Evolutionary conservation across 345 rosid genomes (phyloP).

Genomic region (Melaleuca quinquenervia): DNA sequence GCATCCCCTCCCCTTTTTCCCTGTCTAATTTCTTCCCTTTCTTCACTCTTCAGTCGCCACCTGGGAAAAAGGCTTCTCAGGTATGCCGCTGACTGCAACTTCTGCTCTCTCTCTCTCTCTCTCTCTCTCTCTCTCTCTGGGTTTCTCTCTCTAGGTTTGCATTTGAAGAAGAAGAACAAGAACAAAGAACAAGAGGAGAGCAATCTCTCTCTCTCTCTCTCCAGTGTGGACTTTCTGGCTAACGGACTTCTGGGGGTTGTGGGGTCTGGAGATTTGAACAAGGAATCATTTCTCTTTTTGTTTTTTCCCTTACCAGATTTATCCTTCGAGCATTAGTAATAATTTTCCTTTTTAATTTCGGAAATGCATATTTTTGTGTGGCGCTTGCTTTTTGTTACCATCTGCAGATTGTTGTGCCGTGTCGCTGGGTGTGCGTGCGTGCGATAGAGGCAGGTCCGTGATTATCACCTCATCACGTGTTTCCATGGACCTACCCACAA

Average conservation of each 20-base stretch:
- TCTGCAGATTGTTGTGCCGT: background rate
- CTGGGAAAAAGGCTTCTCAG: background rate
- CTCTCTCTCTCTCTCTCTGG: background rate
- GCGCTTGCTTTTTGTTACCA: constrained; percentile 12
- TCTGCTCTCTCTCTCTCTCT: background rate
- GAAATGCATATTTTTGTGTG: background rate
- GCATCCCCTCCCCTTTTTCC: background rate
- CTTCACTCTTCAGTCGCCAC: background rate
- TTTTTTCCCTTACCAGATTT: background rate
- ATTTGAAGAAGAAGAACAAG: background rate
- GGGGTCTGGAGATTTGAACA: constrained; percentile 15
- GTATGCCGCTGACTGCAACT: background rate
- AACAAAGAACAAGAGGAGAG: background rate
- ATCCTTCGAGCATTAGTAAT: background rate
- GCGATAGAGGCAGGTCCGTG: background rate
- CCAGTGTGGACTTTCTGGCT: background rate
- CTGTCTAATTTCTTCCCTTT: background rate
- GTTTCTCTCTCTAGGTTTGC: background rate
- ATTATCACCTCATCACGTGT: background rate
- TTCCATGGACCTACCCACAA: background rate
- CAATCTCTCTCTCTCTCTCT: background rate
- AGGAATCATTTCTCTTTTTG: background rate
- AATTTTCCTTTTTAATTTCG: background rate
- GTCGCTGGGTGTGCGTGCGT: background rate
- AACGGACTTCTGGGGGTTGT: constrained; percentile 15